Conservation (phyloP, 768 basidiomycete genomes). For the Rhizopogon sp. region DNA sequence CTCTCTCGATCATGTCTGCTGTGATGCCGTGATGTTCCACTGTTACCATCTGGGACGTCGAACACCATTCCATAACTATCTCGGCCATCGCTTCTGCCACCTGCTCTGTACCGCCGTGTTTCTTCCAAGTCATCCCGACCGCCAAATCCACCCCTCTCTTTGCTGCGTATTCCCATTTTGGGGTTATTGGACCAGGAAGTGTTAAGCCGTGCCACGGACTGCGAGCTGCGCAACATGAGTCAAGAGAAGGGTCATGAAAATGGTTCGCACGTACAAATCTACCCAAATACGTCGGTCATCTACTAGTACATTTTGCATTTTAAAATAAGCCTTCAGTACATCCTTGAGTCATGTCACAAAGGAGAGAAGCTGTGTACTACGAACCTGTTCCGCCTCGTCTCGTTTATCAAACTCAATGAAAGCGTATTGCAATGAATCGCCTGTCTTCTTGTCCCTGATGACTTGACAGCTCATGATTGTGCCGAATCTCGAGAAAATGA, state of each 20-base stretch:
- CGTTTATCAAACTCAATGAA: constrained; percentile 97
- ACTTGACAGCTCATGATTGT: constrained; percentile 97
- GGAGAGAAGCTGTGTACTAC: constrained; percentile 13
- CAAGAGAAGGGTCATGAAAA: neutral
- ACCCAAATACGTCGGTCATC: constrained; percentile 99
- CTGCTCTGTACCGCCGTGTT: constrained; percentile 59
- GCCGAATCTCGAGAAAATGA: constrained; percentile 96
- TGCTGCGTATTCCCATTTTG: constrained; percentile 38
- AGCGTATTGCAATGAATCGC: constrained; percentile 95
- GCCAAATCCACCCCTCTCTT: constrained; percentile 46
- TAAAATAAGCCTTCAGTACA: constrained; percentile 81
- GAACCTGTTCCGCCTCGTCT: constrained; percentile 90
- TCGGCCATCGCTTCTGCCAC: constrained; percentile 25
- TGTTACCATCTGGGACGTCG: constrained; percentile 48
- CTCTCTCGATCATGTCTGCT: constrained; percentile 45
- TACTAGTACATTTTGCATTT: constrained; percentile 98
- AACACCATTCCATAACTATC: constrained; percentile 75
- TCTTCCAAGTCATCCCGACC: constrained; percentile 74
- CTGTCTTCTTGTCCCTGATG: constrained; percentile 91
- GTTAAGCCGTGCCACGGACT: constrained; percentile 90
- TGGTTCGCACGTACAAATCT: constrained; percentile 69
- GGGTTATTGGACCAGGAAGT: constrained; percentile 78
- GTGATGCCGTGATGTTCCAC: constrained; percentile 29
- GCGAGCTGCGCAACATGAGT: constrained; percentile 51
- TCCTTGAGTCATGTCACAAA: constrained; percentile 4